Evolutionary conservation across 805 yeast species (phyloP), one percentile per base, ranked within the genome.

Genomic region (Suhomyces prunicola): DNA sequence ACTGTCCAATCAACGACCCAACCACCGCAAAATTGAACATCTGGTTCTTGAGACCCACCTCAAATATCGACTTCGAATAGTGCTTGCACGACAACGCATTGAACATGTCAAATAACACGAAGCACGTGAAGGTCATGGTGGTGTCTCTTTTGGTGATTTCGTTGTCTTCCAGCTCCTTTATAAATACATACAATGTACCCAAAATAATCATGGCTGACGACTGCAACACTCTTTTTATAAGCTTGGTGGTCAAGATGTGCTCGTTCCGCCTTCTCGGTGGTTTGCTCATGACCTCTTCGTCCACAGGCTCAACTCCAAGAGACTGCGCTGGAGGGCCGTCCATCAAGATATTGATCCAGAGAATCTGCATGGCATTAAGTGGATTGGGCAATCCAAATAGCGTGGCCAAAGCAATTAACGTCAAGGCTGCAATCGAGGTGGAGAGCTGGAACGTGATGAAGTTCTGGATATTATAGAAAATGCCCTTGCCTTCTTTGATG

Each of bases 281-380:
- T 66, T 87, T 88, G 57, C 81, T 84, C 97, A 93, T 92, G 39
- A 93, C 97, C 67, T 88, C 96, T 56, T 88, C 91, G 65, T 93
- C 98, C 12, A 93, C 98, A 0, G 97, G 96, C 72, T 93, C 99
- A 31, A 94, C 98, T 54, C 99, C 99, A 44, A 93, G 76, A 0
- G 96, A 88, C 73, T 93, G 99, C 1, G 98, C 98, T 4, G 99
- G 99, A 9, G 99, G 99, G 1, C 99, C 99, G 73, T 93, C 99
- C 99, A 93, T 93, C 53, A 93, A 79, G 57, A 93, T 94, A 68
- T 93, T 93, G 68, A 93, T 93, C 97, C 98, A 93, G 63, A 93
- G 76, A 62, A 93, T 94, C 76, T 94, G 98, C 99, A 93, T 93
- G 27, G 99, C 97, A 67, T 93, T 93, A 61, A 93, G 79, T 9